Conservation (phyloP, 345 rosid genomes). For the Lepidium didymum region DNA sequence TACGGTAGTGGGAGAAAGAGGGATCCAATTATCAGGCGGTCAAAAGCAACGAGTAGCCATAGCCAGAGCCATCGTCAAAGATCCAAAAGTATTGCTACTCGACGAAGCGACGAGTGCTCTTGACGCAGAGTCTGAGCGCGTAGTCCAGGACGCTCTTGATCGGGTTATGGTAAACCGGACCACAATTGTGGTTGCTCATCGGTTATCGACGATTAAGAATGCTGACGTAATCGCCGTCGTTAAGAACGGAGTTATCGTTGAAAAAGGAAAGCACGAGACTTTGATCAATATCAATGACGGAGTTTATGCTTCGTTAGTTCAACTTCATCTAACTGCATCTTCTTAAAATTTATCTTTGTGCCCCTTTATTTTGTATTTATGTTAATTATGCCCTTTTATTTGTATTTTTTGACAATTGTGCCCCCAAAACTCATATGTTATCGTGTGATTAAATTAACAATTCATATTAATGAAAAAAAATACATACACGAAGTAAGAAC, state of each 20-base stretch:
- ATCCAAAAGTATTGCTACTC: slow-evolving; percentile 51
- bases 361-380: neutral
- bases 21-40: slow-evolving; percentile 62
- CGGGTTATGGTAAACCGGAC: slow-evolving; percentile 52
- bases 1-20: slow-evolving; percentile 66
- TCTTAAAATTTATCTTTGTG: neutral
- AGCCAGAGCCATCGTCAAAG: slow-evolving; percentile 69
- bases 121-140: slow-evolving; percentile 63
- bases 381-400: neutral
- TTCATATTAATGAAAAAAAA: too few relatives aligned
- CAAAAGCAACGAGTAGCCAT: slow-evolving; percentile 80
- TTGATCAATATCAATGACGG: slow-evolving; percentile 46
- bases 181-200: slow-evolving; percentile 55
- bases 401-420: neutral
- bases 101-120: slow-evolving; percentile 83
- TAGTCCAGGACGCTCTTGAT: slow-evolving; percentile 69
- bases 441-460: too few relatives aligned
- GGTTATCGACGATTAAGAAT: slow-evolving; percentile 54
- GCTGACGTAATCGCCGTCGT: slow-evolving; percentile 62
- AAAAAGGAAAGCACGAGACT: slow-evolving; percentile 58
- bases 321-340: slow-evolving; percentile 41
- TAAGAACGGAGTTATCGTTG: slow-evolving; percentile 49
- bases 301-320: slow-evolving; percentile 53
- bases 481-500: too few relatives aligned
- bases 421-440: neutral